Evolutionary conservation across 306 rosid species (phyloP).

Genomic region (Acacia acuminata): DNA sequence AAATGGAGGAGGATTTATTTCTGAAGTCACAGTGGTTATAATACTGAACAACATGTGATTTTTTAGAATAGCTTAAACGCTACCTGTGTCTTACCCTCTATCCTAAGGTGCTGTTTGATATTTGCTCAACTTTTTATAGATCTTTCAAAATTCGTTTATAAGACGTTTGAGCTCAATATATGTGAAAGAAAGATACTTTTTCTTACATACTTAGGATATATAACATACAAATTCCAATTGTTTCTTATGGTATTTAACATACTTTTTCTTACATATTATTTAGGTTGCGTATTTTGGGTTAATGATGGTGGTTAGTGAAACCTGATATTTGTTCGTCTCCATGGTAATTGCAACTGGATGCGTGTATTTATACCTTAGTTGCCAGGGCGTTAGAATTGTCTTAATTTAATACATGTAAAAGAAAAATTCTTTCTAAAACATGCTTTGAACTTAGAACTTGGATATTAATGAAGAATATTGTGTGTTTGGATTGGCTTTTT

Average conservation of each 20-base stretch:
- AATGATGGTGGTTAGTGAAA: not conserved
- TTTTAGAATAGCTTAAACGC: not conserved
- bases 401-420: too few species aligned
- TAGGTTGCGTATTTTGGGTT: not conserved
- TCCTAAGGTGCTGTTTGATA: not conserved
- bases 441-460: not conserved
- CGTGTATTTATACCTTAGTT: not conserved
- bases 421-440: not conserved
- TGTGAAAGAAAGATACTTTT: not conserved
- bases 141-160: not conserved
- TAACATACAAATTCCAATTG: not conserved
- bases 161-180: not conserved
- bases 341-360: not conserved
- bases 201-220: not conserved
- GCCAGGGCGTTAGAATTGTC: not conserved
- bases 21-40: constrained; percentile 16
- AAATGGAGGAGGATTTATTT: constrained; percentile 31
- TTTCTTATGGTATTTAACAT: too few species aligned
- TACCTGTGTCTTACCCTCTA: not conserved
- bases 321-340: not conserved
- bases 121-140: not conserved
- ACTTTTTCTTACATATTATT: not conserved
- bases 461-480: not conserved
- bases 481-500: too few species aligned
- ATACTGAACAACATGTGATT: constrained; percentile 17